These are phyloP conservation scores for Hippophae gyantsensis DNA, from an alignment of 306 rosid genomes.

Conservation along the genomic window DNA sequence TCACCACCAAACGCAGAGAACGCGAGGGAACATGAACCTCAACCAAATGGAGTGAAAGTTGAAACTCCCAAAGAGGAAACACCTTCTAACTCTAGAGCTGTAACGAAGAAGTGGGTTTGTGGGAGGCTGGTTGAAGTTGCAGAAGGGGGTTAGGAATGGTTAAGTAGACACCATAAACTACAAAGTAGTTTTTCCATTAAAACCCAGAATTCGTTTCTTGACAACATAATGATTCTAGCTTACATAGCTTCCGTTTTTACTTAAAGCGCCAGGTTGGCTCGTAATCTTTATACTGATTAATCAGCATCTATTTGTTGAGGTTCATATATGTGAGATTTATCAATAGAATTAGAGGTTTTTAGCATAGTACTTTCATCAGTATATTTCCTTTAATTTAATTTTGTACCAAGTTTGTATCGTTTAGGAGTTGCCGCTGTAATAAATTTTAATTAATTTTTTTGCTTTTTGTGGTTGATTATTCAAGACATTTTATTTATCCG, in stretches of 20 bases:
- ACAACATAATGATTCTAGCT: neutral
- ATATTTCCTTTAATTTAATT: too few relatives aligned
- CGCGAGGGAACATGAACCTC: slow-evolving; percentile 23
- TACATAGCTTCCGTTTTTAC: neutral
- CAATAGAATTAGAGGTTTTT: too few relatives aligned
- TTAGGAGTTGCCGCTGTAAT: too few relatives aligned
- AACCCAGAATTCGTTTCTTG: neutral
- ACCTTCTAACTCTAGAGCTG: slow-evolving; percentile 20
- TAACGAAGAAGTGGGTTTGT: slow-evolving; percentile 68
- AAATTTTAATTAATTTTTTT: too few relatives aligned
- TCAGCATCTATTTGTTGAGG: neutral
- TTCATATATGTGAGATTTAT: too few relatives aligned
- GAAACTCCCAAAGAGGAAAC: slow-evolving; percentile 30
- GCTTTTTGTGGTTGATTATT: too few relatives aligned
- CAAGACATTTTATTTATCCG: too few relatives aligned
- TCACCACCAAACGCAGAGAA: slow-evolving; percentile 23
- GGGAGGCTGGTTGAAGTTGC: slow-evolving; percentile 77
- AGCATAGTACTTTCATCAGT: too few relatives aligned
- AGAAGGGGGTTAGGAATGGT: slow-evolving; percentile 29
- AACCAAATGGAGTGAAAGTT: slow-evolving; percentile 27
- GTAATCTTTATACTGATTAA: slow-evolving; percentile 5
- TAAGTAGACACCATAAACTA: slow-evolving; percentile 4
- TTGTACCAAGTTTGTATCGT: too few relatives aligned
- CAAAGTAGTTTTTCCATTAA: slow-evolving; percentile 4
- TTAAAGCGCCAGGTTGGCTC: neutral